These are phyloP conservation scores for Apiotrichum gamsii DNA, from an alignment of 1,284 basidiomycete genomes.

Conservation along the genomic window DNA sequence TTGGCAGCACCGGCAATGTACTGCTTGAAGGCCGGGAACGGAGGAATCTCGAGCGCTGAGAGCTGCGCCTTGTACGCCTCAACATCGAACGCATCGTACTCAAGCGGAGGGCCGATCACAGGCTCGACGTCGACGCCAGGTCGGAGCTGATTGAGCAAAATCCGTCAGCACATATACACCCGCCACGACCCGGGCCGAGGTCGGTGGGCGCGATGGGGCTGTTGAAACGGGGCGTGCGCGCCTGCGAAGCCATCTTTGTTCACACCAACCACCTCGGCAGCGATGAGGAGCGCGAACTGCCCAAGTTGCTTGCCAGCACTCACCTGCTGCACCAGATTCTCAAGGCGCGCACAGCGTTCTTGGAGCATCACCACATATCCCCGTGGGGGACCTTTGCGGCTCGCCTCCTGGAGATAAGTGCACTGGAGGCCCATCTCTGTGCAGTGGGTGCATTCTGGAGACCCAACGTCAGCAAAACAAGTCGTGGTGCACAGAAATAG, in stretches of 20 bases:
- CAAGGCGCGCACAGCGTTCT: conserved; percentile 62
- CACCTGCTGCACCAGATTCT: conserved; percentile 58
- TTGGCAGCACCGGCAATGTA: neutral
- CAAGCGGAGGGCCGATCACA: conserved; percentile 60
- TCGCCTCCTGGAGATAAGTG: conserved; percentile 64
- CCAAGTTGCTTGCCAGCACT: conserved; percentile 17
- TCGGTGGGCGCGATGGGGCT: no score
- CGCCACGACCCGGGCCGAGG: no score
- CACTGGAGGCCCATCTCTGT: conserved; percentile 63
- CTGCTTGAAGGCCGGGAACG: conserved; percentile 27
- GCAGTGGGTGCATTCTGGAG: conserved; percentile 63
- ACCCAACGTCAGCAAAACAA: conserved; percentile 5
- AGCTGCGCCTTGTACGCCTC: conserved; percentile 26
- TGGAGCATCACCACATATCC: conserved; percentile 70
- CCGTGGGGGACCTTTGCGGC: conserved; percentile 77
- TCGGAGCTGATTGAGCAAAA: no score
- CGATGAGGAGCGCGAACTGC: neutral
- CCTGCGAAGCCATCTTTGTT: no score
- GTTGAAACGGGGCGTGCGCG: no score
- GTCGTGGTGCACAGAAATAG: no score
- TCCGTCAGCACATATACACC: no score
- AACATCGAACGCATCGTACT: conserved; percentile 64
- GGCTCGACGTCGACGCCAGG: conserved; percentile 61
- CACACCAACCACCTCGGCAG: no score
- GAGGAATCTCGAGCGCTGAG: conserved; percentile 24